phyloP scores from a whole-genome alignment of 2,329 filamentous ascomycete species.

The Lecanicillium sp. region DNA sequence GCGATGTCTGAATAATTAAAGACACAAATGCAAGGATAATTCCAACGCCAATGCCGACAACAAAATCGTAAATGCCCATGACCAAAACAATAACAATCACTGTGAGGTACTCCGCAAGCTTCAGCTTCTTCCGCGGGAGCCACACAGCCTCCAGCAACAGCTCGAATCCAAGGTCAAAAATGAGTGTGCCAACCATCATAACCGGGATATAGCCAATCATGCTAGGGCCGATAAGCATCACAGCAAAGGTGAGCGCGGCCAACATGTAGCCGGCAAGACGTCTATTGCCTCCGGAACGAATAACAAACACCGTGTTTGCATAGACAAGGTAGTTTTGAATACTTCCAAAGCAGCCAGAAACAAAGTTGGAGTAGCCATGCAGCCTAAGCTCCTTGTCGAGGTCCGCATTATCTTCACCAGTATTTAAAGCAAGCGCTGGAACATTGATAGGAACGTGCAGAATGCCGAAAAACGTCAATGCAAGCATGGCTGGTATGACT shows the following conservation, averaged over 20 bases:
- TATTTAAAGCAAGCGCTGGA: constrained; percentile 81
- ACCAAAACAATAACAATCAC: constrained; percentile 84
- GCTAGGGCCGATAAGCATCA: constrained; percentile 78
- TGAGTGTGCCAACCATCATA: constrained; percentile 92
- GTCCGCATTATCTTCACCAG: constrained; percentile 85
- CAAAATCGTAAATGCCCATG: constrained; percentile 96
- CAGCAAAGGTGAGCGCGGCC: constrained; percentile 67
- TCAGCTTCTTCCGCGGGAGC: constrained; percentile 80
- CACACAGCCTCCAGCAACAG: constrained; percentile 82
- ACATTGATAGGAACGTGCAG: constrained; percentile 98
- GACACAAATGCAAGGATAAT: constrained; percentile 87
- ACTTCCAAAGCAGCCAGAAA: constrained; percentile 80
- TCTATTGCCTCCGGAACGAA: constrained; percentile 81
- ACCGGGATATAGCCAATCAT: constrained; percentile 93
- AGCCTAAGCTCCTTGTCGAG: constrained; percentile 86
- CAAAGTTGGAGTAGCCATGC: constrained; percentile 85
- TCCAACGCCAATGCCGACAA: constrained; percentile 84
- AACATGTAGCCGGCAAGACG: constrained; percentile 80
- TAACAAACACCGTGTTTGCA: constrained; percentile 95
- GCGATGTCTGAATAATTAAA: constrained; percentile 84
- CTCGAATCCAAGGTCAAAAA: constrained; percentile 92
- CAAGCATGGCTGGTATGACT: constrained; percentile 89
- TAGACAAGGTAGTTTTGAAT: constrained; percentile 98
- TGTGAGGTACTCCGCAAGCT: constrained; percentile 80
- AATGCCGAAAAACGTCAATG: constrained; percentile 93